These are phyloP conservation scores for Verbascum thapsus DNA, from an alignment of 257 asterid species.

Conservation along the genomic window DNA sequence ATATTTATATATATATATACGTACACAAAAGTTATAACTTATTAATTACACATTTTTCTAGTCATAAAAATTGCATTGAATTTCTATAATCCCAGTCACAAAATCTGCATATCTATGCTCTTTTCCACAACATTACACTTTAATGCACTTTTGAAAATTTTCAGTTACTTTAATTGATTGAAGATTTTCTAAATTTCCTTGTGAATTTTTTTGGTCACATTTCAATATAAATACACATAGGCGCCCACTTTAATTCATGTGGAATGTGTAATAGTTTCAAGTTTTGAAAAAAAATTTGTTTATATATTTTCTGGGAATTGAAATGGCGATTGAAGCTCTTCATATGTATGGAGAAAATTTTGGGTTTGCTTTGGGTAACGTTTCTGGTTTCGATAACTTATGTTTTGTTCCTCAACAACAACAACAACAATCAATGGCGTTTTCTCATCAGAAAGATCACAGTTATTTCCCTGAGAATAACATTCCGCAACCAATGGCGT, in stretches of 20 bases:
- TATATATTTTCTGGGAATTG: not conserved
- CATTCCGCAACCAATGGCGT: conserved; percentile 8
- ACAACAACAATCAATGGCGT: conserved; percentile 34
- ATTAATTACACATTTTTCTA: conserved; percentile 8
- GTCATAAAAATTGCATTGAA: conserved; percentile 16
- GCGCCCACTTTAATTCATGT: conserved; percentile 18
- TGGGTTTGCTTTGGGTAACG: conserved; percentile 43
- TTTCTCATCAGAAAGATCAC: conserved; percentile 20
- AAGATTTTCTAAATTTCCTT: not conserved
- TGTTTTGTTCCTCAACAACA: conserved; percentile 33
- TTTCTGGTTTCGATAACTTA: conserved; percentile 36
- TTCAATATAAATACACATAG: conserved; percentile 34
- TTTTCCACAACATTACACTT: conserved; percentile 33
- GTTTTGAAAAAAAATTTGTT: not conserved
- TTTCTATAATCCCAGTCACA: conserved; percentile 63
- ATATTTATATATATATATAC: not conserved
- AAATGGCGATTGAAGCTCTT: conserved; percentile 76
- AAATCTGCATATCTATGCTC: conserved; percentile 60
- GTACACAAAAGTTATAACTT: not conserved
- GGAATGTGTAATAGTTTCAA: too few relatives aligned
- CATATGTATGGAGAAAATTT: conserved; percentile 54
- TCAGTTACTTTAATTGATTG: conserved; percentile 45
- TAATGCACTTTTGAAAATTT: conserved; percentile 40
- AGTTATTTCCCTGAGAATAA: not conserved
- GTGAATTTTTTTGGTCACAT: not conserved